Evolutionary conservation across 139 green algal genomes (phyloP), one percentile per base, ranked within the genome.

Genomic region (Limnomonas spitsbergensis): DNA sequence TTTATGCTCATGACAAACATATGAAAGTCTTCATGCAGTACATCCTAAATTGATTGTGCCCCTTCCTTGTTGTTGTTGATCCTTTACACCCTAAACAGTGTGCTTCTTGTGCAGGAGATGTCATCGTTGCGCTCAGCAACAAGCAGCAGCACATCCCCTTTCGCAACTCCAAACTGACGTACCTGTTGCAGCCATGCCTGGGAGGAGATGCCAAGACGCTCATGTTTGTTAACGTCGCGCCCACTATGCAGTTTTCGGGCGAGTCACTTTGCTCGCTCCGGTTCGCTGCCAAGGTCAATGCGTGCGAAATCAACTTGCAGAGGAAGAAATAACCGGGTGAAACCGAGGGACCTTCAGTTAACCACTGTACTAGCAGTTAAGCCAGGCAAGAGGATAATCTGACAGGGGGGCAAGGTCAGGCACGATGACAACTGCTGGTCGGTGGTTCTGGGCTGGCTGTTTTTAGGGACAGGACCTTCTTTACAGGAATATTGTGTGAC

Each of bases 181-280:
- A 91, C 83, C 86, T 97, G 66, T 80, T 93, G 78, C 82, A 96
- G 91, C 93, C 93, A 34, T 96, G 87, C 84, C 78, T 98, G 54
- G 91, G 94, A 1, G 91, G 91, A 27, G 91, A 95, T 73, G 84
- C 91, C 52, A 98, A 98, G 85, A 96, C 92, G 37, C 89, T 98
- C 37, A 98, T 98, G 94, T 97, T 97, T 89, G 91, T 97, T 79
- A 97, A 97, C 85, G 80, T 98, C 4, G 86, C 89, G 0, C 92
- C 92, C 38, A 82, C 84, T 0, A 52, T 70, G 6, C 82, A 91
- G 53, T 93, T 87, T 68, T 84, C 88, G 0, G 69, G 83, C 27
- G 94, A 98, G 83, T 92, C 87, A 0, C 81, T 97, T 69, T 97
- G 92, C 88, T 95, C 91, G 3, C 81, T 98, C 76, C 88, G 92